Base-by-base conservation (phyloP, 2,329 filamentous ascomycete genomes). In the Apiospora kogelbergensis region DNA sequence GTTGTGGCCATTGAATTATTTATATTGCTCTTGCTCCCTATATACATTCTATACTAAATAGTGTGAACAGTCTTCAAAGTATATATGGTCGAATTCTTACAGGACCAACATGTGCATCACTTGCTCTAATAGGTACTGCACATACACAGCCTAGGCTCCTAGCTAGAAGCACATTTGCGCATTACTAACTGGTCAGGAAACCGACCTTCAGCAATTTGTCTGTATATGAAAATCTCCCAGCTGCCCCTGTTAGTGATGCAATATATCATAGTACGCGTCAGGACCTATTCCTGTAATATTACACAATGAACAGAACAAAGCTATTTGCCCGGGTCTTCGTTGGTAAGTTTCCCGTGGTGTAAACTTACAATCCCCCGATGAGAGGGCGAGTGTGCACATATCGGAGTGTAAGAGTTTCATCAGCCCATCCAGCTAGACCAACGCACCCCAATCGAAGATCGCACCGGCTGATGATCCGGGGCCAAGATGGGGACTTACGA, bases 401-500 rank as follows among this genome's bases (percentile, higher is more conserved):
- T n/a, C n/a, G n/a, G n/a, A n/a, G n/a, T 57, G 26, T 57, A 57
- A 33, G 48, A 57, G 48, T 57, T 57, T 30, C 48, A 57, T 57
- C 48, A 20, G 48, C 48, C 15, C 26, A 57, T 33, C 26, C 48
- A 33, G 48, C 26, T 26, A 57, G 33, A 20, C 10, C 48, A 57
- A 57, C 48, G 13, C 33, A 33, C 48, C 48, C 48, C 48, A 57
- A 57, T 60, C 26, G 30, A 60, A 60, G 53, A 60, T 60, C 30
- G 30, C 53, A 60, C 53, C 53, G 53, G 53, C 15, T 37, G 53
- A 20, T 60, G 30, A n/a, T 60, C 53, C 53, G 53, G 53, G 53
- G 53, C 53, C 53, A 60, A 37, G 53, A 60, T 60, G 53, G 30
- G 30, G 53, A 60, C 53, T 60, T 60, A 37, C 53, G 53, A 60